Evolutionary conservation across 129 eudicot species (phyloP), one percentile per base, ranked within the genome.

Genomic region (Logfia minima): DNA sequence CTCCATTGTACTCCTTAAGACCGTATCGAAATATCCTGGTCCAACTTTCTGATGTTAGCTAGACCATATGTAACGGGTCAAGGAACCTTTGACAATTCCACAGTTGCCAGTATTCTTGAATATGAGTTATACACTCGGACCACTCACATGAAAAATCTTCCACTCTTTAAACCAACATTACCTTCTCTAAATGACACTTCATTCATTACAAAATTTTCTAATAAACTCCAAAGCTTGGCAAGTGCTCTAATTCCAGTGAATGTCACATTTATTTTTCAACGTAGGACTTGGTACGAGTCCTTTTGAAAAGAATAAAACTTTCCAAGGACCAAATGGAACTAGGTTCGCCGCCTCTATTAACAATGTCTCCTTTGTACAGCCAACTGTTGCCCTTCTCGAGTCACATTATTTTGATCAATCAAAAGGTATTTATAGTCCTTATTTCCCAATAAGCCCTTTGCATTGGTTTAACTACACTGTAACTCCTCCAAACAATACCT

Each of bases 241-340:
- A 22, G 17, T 61, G 32, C 66, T 14, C 66, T 23, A 14, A 23
- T 61, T 61, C 34, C 66, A 60, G 32, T 17, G 0, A 61, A 61
- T 3, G 66, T 61, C 28, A 61, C 18, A 24, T 22, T 61, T 61
- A 23, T 61, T 61, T 23, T 61, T 61, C 18, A 61, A 34, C 7
- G 8, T 24, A 3, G 66, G 66, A 61, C 66, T 61, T 10, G 66
- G 66, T 61, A 61, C 66, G 0, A 23, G 34, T 0, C 66, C 66
- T 22, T 61, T 34, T 61, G 66, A 61, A 61, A 61, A 61, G 66
- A 61, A 23, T 14, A 24, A 61, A 61, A 61, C 34, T 61, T 61
- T n/a, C 66, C 66, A 61, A 61, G 66, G 66, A 61, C 66, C 34
- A 14, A 61, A 61, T 3, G 66, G 66, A 61, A 24, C 66, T 61